Conservation (phyloP, 2,329 filamentous ascomycete genomes). For the Colletotrichum caudatum region DNA sequence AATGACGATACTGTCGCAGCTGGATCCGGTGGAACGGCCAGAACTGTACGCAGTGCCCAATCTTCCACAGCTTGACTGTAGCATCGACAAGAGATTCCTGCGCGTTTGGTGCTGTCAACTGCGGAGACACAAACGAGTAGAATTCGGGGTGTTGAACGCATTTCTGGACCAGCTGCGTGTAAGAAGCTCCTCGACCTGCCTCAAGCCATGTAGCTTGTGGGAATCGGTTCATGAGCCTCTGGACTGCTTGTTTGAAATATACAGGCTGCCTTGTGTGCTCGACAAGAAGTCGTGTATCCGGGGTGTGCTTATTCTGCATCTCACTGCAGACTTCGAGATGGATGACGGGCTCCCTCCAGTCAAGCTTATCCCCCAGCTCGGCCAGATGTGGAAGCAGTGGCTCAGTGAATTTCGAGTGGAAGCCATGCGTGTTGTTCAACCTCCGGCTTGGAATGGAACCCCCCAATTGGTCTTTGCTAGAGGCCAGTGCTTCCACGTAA, state of each 20-base stretch:
- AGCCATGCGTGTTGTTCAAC: constrained; percentile 15
- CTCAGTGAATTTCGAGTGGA: constrained; percentile 20
- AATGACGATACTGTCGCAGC: constrained; percentile 16
- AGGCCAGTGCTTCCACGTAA: not conserved
- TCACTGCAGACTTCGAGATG: constrained; percentile 20
- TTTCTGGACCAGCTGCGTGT: constrained; percentile 48
- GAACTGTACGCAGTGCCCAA: constrained; percentile 40
- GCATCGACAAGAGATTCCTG: constrained; percentile 19
- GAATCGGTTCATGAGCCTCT: constrained; percentile 44
- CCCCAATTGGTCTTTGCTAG: not conserved
- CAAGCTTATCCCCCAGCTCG: not conserved
- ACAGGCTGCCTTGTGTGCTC: constrained; percentile 51
- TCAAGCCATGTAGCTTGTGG: constrained; percentile 49
- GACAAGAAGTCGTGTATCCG: constrained; percentile 41
- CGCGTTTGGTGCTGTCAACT: constrained; percentile 26
- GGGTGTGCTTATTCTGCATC: constrained; percentile 37
- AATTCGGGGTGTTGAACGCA: not conserved
- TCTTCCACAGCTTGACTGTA: constrained; percentile 43
- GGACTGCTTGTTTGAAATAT: constrained; percentile 49
- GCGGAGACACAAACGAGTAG: constrained; percentile 18
- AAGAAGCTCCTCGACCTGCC: constrained; percentile 50
- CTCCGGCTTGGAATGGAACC: not conserved
- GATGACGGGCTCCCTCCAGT: not conserved
- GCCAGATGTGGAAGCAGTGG: not conserved
- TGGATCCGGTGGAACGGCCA: constrained; percentile 46